These are phyloP conservation scores for Penicillium psychrosexuale DNA, from an alignment of 2,329 filamentous ascomycete genomes.

Conservation along the genomic window DNA sequence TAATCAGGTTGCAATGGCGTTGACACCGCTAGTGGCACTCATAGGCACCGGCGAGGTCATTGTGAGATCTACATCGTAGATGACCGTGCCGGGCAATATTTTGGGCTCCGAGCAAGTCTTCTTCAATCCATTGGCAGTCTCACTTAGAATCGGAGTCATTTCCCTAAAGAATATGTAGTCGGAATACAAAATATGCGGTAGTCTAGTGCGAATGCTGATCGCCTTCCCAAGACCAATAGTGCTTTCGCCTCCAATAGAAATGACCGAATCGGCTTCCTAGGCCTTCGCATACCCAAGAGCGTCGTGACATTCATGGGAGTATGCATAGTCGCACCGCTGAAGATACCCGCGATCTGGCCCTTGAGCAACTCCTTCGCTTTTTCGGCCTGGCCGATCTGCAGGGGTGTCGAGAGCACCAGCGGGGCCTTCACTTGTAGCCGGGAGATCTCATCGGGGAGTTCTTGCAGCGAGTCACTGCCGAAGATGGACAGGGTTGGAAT, in stretches of 20 bases:
- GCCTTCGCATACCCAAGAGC: conserved; percentile 50
- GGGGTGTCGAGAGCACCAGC: conserved; percentile 56
- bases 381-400: conserved; percentile 49
- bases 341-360: conserved; percentile 50
- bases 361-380: conserved; percentile 46
- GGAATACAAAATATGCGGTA: conserved; percentile 61
- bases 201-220: conserved; percentile 51
- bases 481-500: conserved; percentile 54
- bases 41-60: conserved; percentile 55
- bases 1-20: conserved; percentile 54
- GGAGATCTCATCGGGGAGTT: conserved; percentile 44
- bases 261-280: conserved; percentile 52
- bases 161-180: conserved; percentile 62
- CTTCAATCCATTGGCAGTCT: conserved; percentile 58
- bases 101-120: conserved; percentile 56
- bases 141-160: conserved; percentile 63
- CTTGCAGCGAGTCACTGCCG: conserved; percentile 53
- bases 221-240: conserved; percentile 63
- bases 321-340: conserved; percentile 60
- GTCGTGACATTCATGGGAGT: conserved; percentile 56
- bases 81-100: conserved; percentile 59
- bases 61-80: conserved; percentile 64
- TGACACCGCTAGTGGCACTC: conserved; percentile 60
- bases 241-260: conserved; percentile 62
- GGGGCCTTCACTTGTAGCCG: conserved; percentile 51